Evolutionary conservation across 768 basidiomycete genomes (phyloP).

Genomic region (Podaxis sp.): DNA sequence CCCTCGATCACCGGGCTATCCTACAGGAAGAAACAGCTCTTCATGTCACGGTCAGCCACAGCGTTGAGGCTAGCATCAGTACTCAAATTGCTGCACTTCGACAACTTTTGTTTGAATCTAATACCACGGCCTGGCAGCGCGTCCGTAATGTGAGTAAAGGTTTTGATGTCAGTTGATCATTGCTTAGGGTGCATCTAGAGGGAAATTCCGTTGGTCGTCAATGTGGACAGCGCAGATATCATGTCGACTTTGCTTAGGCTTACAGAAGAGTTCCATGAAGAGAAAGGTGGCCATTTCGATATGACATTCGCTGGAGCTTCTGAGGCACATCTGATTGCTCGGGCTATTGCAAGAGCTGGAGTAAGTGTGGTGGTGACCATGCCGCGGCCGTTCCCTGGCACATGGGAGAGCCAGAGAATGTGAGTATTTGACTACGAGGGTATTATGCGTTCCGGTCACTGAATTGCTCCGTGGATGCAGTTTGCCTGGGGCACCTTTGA

Average conservation of each 20-base stretch:
- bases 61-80: slow-evolving; percentile 50
- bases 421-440: slow-evolving; percentile 28
- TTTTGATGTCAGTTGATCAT: neutral
- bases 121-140: slow-evolving; percentile 32
- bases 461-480: slow-evolving; percentile 26
- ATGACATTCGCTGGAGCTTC: slow-evolving; percentile 59
- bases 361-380: slow-evolving; percentile 74
- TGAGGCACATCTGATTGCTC: slow-evolving; percentile 64
- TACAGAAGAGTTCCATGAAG: slow-evolving; percentile 50
- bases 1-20: slow-evolving; percentile 63
- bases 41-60: slow-evolving; percentile 49
- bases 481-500: slow-evolving; percentile 69
- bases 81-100: slow-evolving; percentile 63
- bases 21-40: slow-evolving; percentile 64
- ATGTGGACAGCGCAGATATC: slow-evolving; percentile 70
- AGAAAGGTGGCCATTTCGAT: slow-evolving; percentile 29
- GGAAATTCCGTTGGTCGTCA: slow-evolving; percentile 60
- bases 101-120: slow-evolving; percentile 36
- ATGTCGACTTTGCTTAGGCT: slow-evolving; percentile 69
- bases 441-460: neutral
- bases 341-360: slow-evolving; percentile 56
- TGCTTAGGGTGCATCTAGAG: slow-evolving; percentile 40
- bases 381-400: slow-evolving; percentile 58
- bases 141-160: slow-evolving; percentile 28
- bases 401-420: slow-evolving; percentile 70